These are phyloP conservation scores for Candolleomyces aberdarensis DNA, from an alignment of 768 basidiomycete species.

Conservation along the genomic window DNA sequence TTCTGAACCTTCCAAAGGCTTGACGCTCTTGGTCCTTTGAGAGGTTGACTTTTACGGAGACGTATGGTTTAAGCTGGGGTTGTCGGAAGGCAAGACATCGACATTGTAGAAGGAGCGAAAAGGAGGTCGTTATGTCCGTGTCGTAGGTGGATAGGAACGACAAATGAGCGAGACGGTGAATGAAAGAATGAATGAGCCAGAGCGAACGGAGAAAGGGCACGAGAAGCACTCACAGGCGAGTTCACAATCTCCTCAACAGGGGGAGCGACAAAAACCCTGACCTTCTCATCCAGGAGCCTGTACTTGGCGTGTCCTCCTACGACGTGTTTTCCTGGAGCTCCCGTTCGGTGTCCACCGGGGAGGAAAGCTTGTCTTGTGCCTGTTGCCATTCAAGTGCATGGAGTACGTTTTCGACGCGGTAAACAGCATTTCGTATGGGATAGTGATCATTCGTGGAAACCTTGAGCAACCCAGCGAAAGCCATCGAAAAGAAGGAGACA, in stretches of 20 bases:
- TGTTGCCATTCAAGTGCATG: conserved; percentile 23
- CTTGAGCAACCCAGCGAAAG: too few species aligned
- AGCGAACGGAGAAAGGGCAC: neutral
- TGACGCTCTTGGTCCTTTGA: conserved; percentile 29
- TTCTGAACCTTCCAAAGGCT: conserved; percentile 37
- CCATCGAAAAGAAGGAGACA: neutral
- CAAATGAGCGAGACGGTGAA: neutral
- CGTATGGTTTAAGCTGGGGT: conserved; percentile 68
- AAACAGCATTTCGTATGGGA: too few species aligned
- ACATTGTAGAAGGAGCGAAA: neutral
- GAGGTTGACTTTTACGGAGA: conserved; percentile 43
- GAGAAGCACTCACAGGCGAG: conserved; percentile 47
- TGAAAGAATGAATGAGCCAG: too few species aligned
- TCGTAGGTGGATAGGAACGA: too few species aligned
- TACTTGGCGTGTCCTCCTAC: conserved; percentile 77
- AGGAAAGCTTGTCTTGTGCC: conserved; percentile 82
- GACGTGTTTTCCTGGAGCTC: conserved; percentile 85
- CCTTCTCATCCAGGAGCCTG: conserved; percentile 75
- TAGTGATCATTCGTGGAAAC: neutral
- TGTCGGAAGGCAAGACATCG: neutral
- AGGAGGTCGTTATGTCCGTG: neutral
- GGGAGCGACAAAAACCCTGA: conserved; percentile 84
- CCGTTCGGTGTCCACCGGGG: conserved; percentile 82
- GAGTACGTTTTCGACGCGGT: too few species aligned
- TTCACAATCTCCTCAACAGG: conserved; percentile 56